phyloP scores from a whole-genome alignment of 805 yeast species.

The Zygosaccharomyces bisporus region DNA sequence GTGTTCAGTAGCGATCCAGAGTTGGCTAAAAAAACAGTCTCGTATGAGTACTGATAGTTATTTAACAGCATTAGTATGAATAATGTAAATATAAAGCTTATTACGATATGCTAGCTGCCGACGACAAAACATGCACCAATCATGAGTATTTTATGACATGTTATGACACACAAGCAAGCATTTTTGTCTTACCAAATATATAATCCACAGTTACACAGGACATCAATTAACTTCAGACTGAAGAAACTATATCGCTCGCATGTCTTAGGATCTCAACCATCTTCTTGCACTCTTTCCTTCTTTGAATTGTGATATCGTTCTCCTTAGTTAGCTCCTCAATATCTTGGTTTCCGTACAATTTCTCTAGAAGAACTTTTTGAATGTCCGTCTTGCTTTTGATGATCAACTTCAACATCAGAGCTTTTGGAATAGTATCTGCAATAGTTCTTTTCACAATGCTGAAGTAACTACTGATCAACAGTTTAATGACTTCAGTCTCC shows the following conservation, averaged over 20 bases:
- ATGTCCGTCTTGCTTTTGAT: slow-evolving; percentile 79
- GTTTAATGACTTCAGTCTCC: slow-evolving; percentile 96
- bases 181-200: no score
- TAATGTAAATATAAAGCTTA: no score
- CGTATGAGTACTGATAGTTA: no score
- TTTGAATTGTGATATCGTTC: slow-evolving; percentile 85
- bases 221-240: slow-evolving; percentile 36
- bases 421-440: slow-evolving; percentile 92
- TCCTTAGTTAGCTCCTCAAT: slow-evolving; percentile 80
- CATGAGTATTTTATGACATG: no score
- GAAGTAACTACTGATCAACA: slow-evolving; percentile 85
- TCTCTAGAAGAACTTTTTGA: slow-evolving; percentile 84
- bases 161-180: no score
- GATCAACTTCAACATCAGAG: slow-evolving; percentile 88
- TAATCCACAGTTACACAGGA: no score
- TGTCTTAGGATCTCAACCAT: slow-evolving; percentile 90
- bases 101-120: no score
- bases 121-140: no score
- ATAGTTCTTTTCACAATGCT: slow-evolving; percentile 90
- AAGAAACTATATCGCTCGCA: slow-evolving; percentile 82
- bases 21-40: no score
- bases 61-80: no score
- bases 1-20: no score
- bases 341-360: slow-evolving; percentile 73
- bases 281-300: slow-evolving; percentile 90